Evolutionary conservation across 306 rosid species (phyloP), one percentile per base, ranked within the genome.

Genomic region (Prunus dulcis): DNA sequence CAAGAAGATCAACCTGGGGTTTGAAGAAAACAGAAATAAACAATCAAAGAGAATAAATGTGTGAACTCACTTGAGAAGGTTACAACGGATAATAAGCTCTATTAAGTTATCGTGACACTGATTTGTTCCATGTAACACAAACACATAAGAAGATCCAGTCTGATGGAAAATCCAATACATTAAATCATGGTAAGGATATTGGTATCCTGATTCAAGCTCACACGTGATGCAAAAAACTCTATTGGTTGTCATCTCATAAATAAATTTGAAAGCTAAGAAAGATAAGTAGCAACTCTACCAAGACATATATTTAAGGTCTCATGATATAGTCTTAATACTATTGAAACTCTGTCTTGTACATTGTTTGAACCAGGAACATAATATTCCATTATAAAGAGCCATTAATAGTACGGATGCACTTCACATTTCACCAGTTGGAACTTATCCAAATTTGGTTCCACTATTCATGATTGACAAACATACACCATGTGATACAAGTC

Each of bases 1-100:
- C 99, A 56, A 95, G 93, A 76, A 95, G 97, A 86, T 95, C 99
- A 68, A 95, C 99, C 99, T 95, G 83, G 72, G 85, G 76, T 46
- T 71, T 67, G 73, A 86, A 76, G 32, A 75, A 55, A 53, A 47
- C 41, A 70, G 74, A 50, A 47, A 75, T 51, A 71, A 34, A 67
- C 60, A 64, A 64, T 67, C 50, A 70, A 75, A 51, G 30, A 73
- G 60, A 69, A 62, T 28, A 18, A 61, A 75, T 15, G 15, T 69
- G 71, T 63, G 72, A 49, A 52, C 34, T 38, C 22, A 8, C 62
- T 28, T 52, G 58, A 46, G 57, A 51, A 41, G 13, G 49, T 34
- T 61, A 50, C 45, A 25, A 25, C 17, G 30, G 34, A n/a, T 56
- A 67, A 43, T 41, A 41, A 55, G 9, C 46, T 62, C 67, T 28